Evolutionary conservation across 148 eudicot genomes (phyloP).

Genomic region (Drosera capensis): DNA sequence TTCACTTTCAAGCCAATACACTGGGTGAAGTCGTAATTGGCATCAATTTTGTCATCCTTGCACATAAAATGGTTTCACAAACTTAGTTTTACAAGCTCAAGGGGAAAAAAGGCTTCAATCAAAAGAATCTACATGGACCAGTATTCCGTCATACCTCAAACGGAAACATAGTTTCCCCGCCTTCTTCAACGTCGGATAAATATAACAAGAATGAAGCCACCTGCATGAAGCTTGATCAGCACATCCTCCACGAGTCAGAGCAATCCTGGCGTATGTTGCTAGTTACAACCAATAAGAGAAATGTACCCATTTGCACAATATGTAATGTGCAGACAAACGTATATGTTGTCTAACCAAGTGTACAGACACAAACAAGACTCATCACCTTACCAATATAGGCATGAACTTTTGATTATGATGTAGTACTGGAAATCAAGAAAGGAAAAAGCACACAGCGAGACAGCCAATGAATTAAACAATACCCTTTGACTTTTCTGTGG

Average conservation of each 20-base stretch:
- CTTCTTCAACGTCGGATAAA: slow-evolving; percentile 84
- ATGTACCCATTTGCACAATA: too few relatives aligned
- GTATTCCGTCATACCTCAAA: slow-evolving; percentile 40
- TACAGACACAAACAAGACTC: too few relatives aligned
- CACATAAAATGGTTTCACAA: slow-evolving; percentile 7
- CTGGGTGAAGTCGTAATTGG: slow-evolving; percentile 45
- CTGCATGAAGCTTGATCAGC: slow-evolving; percentile 21
- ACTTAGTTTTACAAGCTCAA: not conserved
- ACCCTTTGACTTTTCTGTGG: slow-evolving; percentile 97
- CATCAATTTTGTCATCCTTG: slow-evolving; percentile 60
- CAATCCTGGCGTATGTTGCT: not conserved
- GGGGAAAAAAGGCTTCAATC: not conserved
- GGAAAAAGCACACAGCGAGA: not conserved
- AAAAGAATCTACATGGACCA: not conserved
- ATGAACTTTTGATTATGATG: too few relatives aligned
- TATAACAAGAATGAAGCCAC: slow-evolving; percentile 78
- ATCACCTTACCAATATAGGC: not conserved
- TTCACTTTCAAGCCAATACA: slow-evolving; percentile 75
- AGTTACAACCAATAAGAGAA: not conserved
- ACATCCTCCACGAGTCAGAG: not conserved
- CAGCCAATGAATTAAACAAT: slow-evolving; percentile 3
- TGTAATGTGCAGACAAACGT: too few relatives aligned
- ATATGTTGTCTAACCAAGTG: too few relatives aligned
- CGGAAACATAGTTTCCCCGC: slow-evolving; percentile 95
- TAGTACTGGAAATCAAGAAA: too few relatives aligned